Evolutionary conservation across 352 stramenopile genomes (phyloP), one percentile per base, ranked within the genome.

Genomic region (Pythium rhizo-oryzae): DNA sequence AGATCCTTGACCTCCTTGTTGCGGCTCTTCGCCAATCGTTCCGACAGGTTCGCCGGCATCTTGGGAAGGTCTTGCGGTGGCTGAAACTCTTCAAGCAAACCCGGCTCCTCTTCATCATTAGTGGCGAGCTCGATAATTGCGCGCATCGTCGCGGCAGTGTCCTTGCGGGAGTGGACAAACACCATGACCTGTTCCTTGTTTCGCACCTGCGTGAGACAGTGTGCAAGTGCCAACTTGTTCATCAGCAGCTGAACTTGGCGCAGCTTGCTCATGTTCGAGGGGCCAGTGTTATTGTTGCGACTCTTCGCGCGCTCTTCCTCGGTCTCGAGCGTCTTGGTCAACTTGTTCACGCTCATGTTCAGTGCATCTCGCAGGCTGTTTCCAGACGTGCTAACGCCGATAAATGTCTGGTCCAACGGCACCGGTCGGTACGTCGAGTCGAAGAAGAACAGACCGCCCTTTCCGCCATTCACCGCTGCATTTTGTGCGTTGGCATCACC

Each of bases 141-240:
- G 41, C 85, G 89, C 63, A 98, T 97, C 15, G 98, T 99, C 37
- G 90, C 89, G 23, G 94, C 89, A 0, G 98, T 99, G 56, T 99
- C 98, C 72, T 99, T 99, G 37, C 98, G 92, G 19, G 93, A 98
- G 78, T 99, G 98, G 11, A 99, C 98, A 84, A 99, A 99, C 13
- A 99, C 96, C 98, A 99, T 99, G 4, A 99, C 86, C 63, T 96
- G 89, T 68, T 96, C 80, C 15, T 83, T 78, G 41, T 84, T 75
- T 44, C 81, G 69, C 0, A 93, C 78, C 41, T 92, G 85, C 47
- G 80, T 75, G 19, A 94, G 54, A 46, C 87, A 94, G 53, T 93
- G 86, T 1, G 78, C 76, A 8, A 89, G 80, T 21, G 84, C 79
- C 19, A 96, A 71, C 67, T 97, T 92, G 75, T 95, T 94, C 87